Percentiles rank a stretch among this genome's conserved stretches.
These are phyloP conservation scores for Talaromyces sp. DNA, from an alignment of 2,329 filamentous ascomycete genomes.

Conservation along the genomic window DNA sequence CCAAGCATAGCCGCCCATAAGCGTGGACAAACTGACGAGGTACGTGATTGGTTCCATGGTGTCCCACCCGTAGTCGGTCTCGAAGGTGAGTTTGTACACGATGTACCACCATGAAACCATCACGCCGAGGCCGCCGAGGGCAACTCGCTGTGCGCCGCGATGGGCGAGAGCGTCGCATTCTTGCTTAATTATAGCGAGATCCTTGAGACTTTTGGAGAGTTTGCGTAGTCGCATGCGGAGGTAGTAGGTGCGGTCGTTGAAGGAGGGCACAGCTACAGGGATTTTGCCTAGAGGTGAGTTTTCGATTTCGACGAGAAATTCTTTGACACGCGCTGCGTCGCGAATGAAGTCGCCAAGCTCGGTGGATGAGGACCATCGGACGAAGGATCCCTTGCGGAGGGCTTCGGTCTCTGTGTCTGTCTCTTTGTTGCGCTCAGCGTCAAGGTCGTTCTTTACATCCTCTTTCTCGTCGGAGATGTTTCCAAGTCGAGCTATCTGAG, in stretches of 20 bases:
- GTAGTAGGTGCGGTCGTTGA: slow-evolving; percentile 87
- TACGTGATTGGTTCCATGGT: slow-evolving; percentile 89
- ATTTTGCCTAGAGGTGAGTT: slow-evolving; percentile 63
- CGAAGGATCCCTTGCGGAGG: slow-evolving; percentile 58
- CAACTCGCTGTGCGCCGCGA: slow-evolving; percentile 71
- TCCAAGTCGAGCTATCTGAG: slow-evolving; percentile 30
- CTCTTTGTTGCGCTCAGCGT: slow-evolving; percentile 33
- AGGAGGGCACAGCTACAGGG: slow-evolving; percentile 76
- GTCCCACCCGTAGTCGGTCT: slow-evolving; percentile 81
- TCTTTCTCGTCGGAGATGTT: slow-evolving; percentile 11
- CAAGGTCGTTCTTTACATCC: neutral
- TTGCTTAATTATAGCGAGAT: slow-evolving; percentile 69
- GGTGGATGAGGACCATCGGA: slow-evolving; percentile 83
- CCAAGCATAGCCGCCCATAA: slow-evolving; percentile 90
- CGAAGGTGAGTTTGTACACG: slow-evolving; percentile 67
- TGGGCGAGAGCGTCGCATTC: slow-evolving; percentile 79
- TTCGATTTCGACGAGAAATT: slow-evolving; percentile 82
- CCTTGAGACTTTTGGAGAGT: slow-evolving; percentile 64
- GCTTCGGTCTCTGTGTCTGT: slow-evolving; percentile 29
- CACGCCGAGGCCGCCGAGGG: slow-evolving; percentile 72
- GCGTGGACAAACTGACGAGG: slow-evolving; percentile 75
- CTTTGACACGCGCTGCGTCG: slow-evolving; percentile 77
- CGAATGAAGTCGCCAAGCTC: slow-evolving; percentile 94
- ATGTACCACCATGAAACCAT: slow-evolving; percentile 76
- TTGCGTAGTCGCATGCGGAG: slow-evolving; percentile 73